A percentile compares a stretch with the other conserved stretches of the same genome.
phyloP scores from a whole-genome alignment of 2,329 filamentous ascomycete genomes.

The Neofusicoccum kwambonambiense region DNA sequence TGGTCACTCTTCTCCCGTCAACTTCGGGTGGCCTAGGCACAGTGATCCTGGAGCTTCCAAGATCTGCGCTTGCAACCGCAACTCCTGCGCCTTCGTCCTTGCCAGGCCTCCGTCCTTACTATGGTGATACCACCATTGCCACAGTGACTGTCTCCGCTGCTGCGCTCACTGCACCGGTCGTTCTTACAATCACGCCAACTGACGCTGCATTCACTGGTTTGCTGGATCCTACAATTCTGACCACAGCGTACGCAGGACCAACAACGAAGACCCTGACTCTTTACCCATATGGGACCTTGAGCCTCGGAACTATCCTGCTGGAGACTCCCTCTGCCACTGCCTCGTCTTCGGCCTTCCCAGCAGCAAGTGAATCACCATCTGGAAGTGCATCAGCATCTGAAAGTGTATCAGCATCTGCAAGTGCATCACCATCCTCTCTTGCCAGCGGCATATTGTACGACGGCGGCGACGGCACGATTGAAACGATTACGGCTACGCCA shows the following conservation, averaged over 20 bases:
- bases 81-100: not conserved
- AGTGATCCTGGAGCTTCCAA: not conserved
- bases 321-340: not conserved
- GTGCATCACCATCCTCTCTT: not conserved
- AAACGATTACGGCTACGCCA: too few species aligned
- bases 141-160: not conserved
- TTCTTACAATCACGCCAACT: too few species aligned
- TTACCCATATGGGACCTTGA: not conserved
- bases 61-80: not conserved
- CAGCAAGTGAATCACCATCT: not conserved
- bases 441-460: not conserved
- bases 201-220: too few species aligned
- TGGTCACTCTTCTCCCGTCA: not conserved
- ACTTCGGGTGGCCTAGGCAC: not conserved
- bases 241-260: not conserved
- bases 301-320: not conserved
- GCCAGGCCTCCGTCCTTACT: too few species aligned
- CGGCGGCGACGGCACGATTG: too few species aligned
- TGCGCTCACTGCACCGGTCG: too few species aligned
- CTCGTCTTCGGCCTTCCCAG: not conserved
- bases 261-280: not conserved
- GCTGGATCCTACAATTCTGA: too few species aligned
- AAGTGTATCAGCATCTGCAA: too few species aligned
- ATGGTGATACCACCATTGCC: not conserved
- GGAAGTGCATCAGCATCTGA: too few species aligned